Evolutionary conservation across 2,329 filamentous ascomycete species (phyloP).

Genomic region (Aureobasidium vineae): DNA sequence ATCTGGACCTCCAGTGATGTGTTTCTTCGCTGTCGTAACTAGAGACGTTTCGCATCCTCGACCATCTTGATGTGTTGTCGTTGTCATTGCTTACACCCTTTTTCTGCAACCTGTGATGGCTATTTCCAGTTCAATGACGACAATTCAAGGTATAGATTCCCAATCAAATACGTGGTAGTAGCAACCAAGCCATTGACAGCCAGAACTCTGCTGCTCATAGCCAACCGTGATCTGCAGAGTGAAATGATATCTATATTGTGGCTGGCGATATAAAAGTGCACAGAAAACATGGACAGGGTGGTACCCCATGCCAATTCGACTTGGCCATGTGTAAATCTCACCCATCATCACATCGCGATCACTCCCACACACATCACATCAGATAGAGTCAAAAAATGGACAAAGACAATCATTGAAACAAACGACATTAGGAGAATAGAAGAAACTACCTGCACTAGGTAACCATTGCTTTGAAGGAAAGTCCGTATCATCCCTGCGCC

Average conservation of each 20-base stretch:
- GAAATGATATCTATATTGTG: not conserved
- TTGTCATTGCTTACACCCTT: too few species aligned
- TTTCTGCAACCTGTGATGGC: too few species aligned
- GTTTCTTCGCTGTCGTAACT: too few species aligned
- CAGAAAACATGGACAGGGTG: not conserved
- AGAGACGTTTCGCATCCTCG: too few species aligned
- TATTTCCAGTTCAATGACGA: too few species aligned
- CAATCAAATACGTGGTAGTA: too few species aligned
- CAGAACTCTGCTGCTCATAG: too few species aligned
- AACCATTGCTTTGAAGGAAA: conserved; percentile 10
- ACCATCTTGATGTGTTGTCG: too few species aligned
- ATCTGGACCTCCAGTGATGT: too few species aligned
- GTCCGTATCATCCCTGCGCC: conserved; percentile 1
- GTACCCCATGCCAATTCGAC: not conserved
- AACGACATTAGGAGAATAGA: not conserved
- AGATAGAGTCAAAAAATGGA: not conserved
- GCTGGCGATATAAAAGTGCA: not conserved
- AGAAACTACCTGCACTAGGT: conserved; percentile 13
- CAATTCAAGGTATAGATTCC: too few species aligned
- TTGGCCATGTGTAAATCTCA: not conserved
- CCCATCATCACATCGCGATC: not conserved
- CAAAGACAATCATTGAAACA: not conserved
- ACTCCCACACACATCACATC: not conserved
- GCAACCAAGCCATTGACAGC: too few species aligned
- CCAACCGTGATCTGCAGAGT: too few species aligned